Percentiles rank a stretch among this genome's conserved stretches.
These are phyloP conservation scores for Carex parvula DNA, from an alignment of 176 grass and related monocot species.

Conservation along the genomic window DNA sequence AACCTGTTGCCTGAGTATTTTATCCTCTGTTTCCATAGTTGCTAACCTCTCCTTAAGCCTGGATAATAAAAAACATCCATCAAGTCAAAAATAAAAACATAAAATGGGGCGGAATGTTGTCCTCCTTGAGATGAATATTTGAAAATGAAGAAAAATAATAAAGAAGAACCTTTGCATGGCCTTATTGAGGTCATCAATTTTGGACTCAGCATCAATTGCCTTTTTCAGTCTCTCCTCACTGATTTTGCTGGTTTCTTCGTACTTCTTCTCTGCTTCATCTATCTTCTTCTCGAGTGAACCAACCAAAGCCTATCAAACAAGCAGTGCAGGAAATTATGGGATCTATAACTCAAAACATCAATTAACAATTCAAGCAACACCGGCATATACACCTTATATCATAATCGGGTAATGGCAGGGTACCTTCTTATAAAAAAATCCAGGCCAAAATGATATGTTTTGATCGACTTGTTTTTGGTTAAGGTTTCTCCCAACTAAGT, in stretches of 20 bases:
- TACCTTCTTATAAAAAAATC: not conserved
- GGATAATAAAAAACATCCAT: slow-evolving; percentile 30
- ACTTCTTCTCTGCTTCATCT: slow-evolving; percentile 86
- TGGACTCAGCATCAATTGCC: slow-evolving; percentile 66
- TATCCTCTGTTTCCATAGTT: slow-evolving; percentile 84
- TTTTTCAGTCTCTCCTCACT: slow-evolving; percentile 89
- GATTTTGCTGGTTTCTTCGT: slow-evolving; percentile 80
- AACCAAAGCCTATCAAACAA: slow-evolving; percentile 56
- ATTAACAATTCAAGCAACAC: not conserved
- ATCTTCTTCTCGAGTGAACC: slow-evolving; percentile 92
- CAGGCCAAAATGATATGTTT: not conserved
- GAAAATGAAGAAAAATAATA: slow-evolving; percentile 5
- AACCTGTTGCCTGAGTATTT: slow-evolving; percentile 80
- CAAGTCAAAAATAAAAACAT: not conserved
- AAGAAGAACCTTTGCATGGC: slow-evolving; percentile 71
- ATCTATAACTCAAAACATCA: not conserved
- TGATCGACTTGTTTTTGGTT: not conserved
- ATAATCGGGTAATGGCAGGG: not conserved
- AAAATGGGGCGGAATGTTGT: not conserved
- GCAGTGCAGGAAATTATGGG: not conserved
- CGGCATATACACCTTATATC: not conserved
- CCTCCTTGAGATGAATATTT: not conserved
- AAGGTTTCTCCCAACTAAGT: not conserved
- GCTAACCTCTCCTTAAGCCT: slow-evolving; percentile 91
- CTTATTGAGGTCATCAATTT: slow-evolving; percentile 75